Base-by-base conservation (phyloP, 768 basidiomycete species). In the Strobilomyces confusus region DNA sequence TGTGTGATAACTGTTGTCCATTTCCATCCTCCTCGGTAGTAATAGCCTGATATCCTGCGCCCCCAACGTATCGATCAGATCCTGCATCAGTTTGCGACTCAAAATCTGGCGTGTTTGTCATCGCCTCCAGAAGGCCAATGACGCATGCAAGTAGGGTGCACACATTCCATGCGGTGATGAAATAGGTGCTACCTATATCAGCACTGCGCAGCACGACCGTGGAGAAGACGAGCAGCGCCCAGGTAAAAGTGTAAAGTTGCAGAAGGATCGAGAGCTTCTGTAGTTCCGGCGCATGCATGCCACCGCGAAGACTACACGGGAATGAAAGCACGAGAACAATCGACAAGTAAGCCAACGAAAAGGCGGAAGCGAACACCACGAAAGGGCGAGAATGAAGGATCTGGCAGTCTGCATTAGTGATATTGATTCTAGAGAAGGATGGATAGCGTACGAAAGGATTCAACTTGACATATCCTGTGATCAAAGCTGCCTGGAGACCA, bases 321-420 rank as follows among this genome's bases (percentile, higher is more conserved):
- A 69, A 72, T 12, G 69, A 72, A 30, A 82, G 60, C 22, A 77
- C 64, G 22, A 79, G 60, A 12, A 75, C 73, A 15, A 75, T 68
- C 1, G 71, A 61, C 17, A 87, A 68, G 61, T 81, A 85, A 1
- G 78, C 72, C 14, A 83, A 63, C 15, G 78, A 73, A n/a, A 77
- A 59, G 30, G 75, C 71, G 0, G 82, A 80, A 20, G 72, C 56
- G 13, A 83, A 62, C 14, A 86, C 79, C 14, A 78, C 61, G 52
- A 78, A 77, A 4, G 79, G 77, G 8, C 75, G 75, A 2, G 84
- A 79, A 63, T 90, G 83, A 9, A 82, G 70, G 26, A 84, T 74
- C 89, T 90, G 17, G 38, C 26, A 4, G n/a, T 19, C 49, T 54
- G 12, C 41, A 51, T 59, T 32, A 36, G 52, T 32, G 25, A 33